Percentiles rank a stretch among this genome's conserved stretches.
These are phyloP conservation scores for Paramecium primaurelia DNA, from an alignment of 73 alveolate species.

Conservation along the genomic window DNA sequence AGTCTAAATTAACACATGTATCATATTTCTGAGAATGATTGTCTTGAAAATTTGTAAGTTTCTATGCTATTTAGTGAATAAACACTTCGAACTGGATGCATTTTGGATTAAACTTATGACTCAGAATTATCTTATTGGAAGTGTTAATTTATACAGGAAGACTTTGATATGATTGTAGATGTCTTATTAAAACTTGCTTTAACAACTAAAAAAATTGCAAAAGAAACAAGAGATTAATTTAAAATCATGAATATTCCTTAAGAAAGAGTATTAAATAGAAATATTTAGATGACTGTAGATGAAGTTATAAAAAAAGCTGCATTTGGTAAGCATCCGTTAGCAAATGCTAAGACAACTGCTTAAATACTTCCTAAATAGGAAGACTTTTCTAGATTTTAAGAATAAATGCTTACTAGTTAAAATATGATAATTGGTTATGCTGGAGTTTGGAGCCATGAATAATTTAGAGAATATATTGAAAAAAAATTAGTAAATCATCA, in stretches of 20 bases:
- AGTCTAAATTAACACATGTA: slow-evolving; percentile 39
- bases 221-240: slow-evolving; percentile 38
- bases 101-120: slow-evolving; percentile 33
- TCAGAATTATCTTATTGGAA: slow-evolving; percentile 41
- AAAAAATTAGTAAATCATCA: slow-evolving; percentile 5
- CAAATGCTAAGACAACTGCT: not conserved
- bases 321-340: not conserved
- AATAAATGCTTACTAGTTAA: slow-evolving; percentile 20
- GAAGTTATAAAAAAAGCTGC: slow-evolving; percentile 36
- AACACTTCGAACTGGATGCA: slow-evolving; percentile 21
- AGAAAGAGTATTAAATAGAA: not conserved
- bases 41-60: slow-evolving; percentile 4
- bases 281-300: not conserved
- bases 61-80: not conserved
- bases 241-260: not conserved
- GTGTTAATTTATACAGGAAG: slow-evolving; percentile 42
- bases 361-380: not conserved
- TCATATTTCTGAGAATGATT: slow-evolving; percentile 24
- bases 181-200: slow-evolving; percentile 7
- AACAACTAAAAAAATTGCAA: not conserved
- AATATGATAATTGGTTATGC: slow-evolving; percentile 31
- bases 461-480: slow-evolving; percentile 46
- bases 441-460: slow-evolving; percentile 51
- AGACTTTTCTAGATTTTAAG: not conserved
- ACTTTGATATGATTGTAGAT: slow-evolving; percentile 11